A percentile compares a stretch with the other conserved stretches of the same genome.
These are phyloP conservation scores for Xylaria sp. DNA, from an alignment of 2,329 filamentous ascomycete species.

Conservation along the genomic window DNA sequence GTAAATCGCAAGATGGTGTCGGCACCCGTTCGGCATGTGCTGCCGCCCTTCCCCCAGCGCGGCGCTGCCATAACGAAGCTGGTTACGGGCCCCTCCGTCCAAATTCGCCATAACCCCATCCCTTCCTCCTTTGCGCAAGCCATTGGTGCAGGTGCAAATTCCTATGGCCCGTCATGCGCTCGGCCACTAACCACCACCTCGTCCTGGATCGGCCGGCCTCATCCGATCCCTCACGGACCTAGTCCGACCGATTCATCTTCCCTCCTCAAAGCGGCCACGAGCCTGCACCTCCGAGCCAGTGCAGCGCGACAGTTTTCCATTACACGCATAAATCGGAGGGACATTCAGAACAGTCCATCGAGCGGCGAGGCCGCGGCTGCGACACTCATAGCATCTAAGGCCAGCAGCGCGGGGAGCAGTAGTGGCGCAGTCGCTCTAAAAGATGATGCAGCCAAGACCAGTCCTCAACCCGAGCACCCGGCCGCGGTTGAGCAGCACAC, in stretches of 20 bases:
- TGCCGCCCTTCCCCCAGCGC: constrained; percentile 54
- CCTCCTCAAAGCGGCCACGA: constrained; percentile 13
- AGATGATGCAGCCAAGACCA: constrained; percentile 3
- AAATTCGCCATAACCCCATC: constrained; percentile 28
- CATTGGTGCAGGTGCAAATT: constrained; percentile 24
- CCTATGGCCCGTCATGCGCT: constrained; percentile 2
- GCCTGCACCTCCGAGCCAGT: constrained; percentile 20
- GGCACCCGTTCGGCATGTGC: constrained; percentile 35
- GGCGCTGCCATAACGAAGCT: constrained; percentile 51
- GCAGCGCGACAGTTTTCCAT: constrained; percentile 41
- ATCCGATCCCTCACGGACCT: constrained; percentile 3
- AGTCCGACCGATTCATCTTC: constrained; percentile 4
- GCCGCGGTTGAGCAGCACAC: constrained; percentile 63
- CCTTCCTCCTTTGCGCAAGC: constrained; percentile 22
- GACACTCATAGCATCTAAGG: constrained; percentile 18
- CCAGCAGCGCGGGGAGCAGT: background rate
- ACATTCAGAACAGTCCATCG: constrained; percentile 23
- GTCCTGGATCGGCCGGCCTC: constrained; percentile 11
- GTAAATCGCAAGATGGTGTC: constrained; percentile 35
- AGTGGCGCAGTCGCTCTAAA: background rate
- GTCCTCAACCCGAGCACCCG: background rate
- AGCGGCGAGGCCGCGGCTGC: constrained; percentile 14
- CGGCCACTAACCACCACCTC: constrained; percentile 23
- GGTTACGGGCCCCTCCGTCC: constrained; percentile 34
- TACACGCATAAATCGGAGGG: constrained; percentile 34